Evolutionary conservation across 352 stramenopile species (phyloP), one percentile per base, ranked within the genome.

Genomic region (Pythium sukuiense): DNA sequence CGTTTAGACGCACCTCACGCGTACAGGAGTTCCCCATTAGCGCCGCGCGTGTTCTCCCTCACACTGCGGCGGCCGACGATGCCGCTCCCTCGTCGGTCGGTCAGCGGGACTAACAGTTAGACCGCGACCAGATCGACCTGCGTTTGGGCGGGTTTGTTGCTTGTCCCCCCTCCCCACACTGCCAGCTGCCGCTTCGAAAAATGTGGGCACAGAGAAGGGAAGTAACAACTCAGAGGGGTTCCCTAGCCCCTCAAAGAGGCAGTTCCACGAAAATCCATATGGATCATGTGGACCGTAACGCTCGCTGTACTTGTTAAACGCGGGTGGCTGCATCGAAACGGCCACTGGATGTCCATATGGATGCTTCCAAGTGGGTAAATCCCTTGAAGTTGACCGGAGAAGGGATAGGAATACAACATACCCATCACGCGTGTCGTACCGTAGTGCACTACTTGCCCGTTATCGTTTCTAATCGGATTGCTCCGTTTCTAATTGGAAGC

Each of bases 401-500:
- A 45, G 46, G 48, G 59, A 59, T 39, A 48, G 35, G 48, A 65
- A 43, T 26, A 55, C 45, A 14, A 14, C 35, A 16, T 12, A 14
- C 26, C 16, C 49, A 24, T 58, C 39, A 16, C 29, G 37, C n/a
- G 27, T 24, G 20, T 37, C 16, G 54, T 67, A 67, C 61, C 41
- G 61, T 61, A 57, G 2, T 32, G 52, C 37, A 58, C 61, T 61
- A 67, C 59, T 18, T 20, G 7, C 5, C 32, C 43, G 39, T 57
- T 67, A 26, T 30, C 16, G 27, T 68, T 69, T 72, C 66, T 72
- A 72, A 55, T 71, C 39, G 20, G 63, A 49, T 60, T 45, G 59
- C 58, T 64, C 57, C 57, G 53, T 59, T 64, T 79, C 72, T 61
- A 83, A 71, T 62, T 76, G 63, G 56, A 81, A 77, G 55, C 76